A percentile compares a stretch with the other conserved stretches of the same genome.
Conservation (phyloP, 2,329 filamentous ascomycete species). For the Pseudomassariella vexata region DNA sequence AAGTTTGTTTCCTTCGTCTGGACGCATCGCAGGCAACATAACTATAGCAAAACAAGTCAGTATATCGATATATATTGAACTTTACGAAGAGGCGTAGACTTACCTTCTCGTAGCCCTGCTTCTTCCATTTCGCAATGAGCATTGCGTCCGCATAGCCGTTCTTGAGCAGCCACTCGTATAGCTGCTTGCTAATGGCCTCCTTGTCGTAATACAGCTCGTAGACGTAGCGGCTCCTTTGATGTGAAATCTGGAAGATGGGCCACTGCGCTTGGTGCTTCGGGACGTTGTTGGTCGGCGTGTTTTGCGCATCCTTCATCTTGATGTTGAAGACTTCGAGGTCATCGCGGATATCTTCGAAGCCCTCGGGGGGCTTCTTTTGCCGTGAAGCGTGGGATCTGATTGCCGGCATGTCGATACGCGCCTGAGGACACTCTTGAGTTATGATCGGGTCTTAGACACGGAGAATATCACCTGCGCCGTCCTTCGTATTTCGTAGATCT, state of each 20-base stretch:
- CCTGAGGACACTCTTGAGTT: no score
- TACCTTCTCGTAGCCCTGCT: conserved; percentile 97
- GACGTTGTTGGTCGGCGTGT: conserved; percentile 74
- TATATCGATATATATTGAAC: not conserved
- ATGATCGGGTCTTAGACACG: no score
- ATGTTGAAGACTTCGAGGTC: conserved; percentile 80
- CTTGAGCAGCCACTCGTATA: conserved; percentile 96
- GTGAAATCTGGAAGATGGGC: conserved; percentile 96
- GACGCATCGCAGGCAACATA: conserved; percentile 92
- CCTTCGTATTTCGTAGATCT: no score
- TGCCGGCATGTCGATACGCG: conserved; percentile 57
- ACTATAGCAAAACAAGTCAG: conserved; percentile 38
- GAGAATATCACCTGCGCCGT: no score
- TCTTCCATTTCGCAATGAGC: conserved; percentile 99
- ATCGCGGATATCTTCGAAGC: conserved; percentile 84
- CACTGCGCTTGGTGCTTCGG: conserved; percentile 86
- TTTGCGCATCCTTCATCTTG: conserved; percentile 94
- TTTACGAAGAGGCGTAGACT: conserved; percentile 15
- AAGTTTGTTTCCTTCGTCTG: conserved; percentile 99
- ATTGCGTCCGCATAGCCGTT: conserved; percentile 93
- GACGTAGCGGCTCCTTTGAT: conserved; percentile 87
- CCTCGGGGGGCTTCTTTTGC: conserved; percentile 76
- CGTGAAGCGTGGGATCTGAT: conserved; percentile 65
- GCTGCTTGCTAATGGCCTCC: conserved; percentile 83
- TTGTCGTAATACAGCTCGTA: conserved; percentile 98